phyloP scores from a whole-genome alignment of 371 early-diverging fungal species.

The Lichtheimia ornata region DNA sequence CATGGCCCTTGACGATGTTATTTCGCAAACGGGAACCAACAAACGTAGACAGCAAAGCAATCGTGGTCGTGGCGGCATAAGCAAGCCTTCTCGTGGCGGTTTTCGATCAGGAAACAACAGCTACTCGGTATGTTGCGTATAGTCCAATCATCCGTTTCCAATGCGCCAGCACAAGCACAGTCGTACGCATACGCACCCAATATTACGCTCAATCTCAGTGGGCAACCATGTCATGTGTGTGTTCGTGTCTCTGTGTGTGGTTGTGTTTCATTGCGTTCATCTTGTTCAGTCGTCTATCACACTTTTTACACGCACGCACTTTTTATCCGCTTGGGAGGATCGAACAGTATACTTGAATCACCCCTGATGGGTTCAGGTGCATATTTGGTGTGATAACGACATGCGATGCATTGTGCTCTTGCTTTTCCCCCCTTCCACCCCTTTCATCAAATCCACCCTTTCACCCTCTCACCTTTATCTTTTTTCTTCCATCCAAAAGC shows the following conservation, averaged over 20 bases:
- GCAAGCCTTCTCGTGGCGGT: conserved; percentile 18
- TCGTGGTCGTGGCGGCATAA: conserved; percentile 19
- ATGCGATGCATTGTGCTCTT: conserved; percentile 3
- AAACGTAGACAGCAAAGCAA: conserved; percentile 11
- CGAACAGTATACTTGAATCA: no score
- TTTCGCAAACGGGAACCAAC: conserved; percentile 31
- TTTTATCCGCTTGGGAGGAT: no score
- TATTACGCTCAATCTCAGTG: background rate
- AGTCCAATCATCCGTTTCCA: conserved; percentile 4
- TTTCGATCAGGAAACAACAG: conserved; percentile 22
- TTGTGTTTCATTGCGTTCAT: background rate
- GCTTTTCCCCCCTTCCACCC: background rate
- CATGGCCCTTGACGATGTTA: conserved; percentile 59
- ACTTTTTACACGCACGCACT: background rate
- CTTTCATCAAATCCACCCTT: conserved; percentile 4
- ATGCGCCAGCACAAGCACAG: conserved; percentile 7
- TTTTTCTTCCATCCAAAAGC: conserved; percentile 20
- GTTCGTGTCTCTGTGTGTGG: background rate
- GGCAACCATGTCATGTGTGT: background rate
- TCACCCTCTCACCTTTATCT: conserved; percentile 11
- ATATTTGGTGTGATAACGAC: background rate
- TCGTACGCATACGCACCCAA: conserved; percentile 11
- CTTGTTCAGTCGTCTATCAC: background rate
- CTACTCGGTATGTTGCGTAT: conserved; percentile 23
- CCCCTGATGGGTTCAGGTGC: background rate